These are phyloP conservation scores for Cercospora citrullina DNA, from an alignment of 2,329 filamentous ascomycete species.

Conservation along the genomic window DNA sequence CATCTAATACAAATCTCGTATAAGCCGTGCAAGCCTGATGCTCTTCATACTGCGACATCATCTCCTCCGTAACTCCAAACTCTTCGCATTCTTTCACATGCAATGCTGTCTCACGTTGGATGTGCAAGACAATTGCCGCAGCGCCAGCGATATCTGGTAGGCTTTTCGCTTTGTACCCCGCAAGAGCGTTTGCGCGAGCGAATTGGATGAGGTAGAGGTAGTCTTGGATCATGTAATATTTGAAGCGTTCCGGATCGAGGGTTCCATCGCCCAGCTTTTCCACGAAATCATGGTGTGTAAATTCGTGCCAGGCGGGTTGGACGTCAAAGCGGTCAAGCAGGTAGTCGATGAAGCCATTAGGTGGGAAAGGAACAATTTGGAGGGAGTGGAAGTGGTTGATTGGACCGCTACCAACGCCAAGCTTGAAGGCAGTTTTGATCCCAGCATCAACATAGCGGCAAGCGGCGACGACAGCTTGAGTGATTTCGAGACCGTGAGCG, in stretches of 20 bases:
- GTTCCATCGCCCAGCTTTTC: conserved; percentile 72
- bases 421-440: conserved; percentile 63
- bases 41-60: conserved; percentile 74
- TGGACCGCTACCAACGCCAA: conserved; percentile 69
- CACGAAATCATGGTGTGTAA: conserved; percentile 82
- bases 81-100: conserved; percentile 80
- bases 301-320: conserved; percentile 69
- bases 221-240: conserved; percentile 86
- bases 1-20: conserved; percentile 78
- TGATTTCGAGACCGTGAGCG: conserved; percentile 58
- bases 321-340: conserved; percentile 74
- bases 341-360: conserved; percentile 80
- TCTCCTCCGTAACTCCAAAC: conserved; percentile 72
- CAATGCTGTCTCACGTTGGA: conserved; percentile 75
- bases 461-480: conserved; percentile 64
- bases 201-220: conserved; percentile 90
- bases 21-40: conserved; percentile 78
- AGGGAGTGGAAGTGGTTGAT: conserved; percentile 78
- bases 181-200: conserved; percentile 79
- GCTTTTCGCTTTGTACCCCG: conserved; percentile 77
- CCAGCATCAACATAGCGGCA: conserved; percentile 71
- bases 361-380: conserved; percentile 66
- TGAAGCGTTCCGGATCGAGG: conserved; percentile 75
- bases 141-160: conserved; percentile 71
- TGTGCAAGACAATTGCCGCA: conserved; percentile 71